Evolutionary conservation across 306 rosid species (phyloP), one percentile per base, ranked within the genome.

Genomic region (barrel medic (Medicago truncatula)): DNA sequence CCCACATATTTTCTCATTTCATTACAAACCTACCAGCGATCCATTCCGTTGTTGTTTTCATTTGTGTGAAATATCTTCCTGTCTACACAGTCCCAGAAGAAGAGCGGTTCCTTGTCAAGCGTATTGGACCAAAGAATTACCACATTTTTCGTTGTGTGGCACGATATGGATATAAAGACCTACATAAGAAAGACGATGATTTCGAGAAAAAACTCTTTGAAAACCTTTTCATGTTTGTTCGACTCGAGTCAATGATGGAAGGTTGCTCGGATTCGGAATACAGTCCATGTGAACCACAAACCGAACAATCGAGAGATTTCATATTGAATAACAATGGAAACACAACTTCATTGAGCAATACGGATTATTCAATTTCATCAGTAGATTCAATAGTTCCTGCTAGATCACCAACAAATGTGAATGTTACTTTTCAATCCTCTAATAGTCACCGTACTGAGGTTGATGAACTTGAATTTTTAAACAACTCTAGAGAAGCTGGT

Each of bases 121-220:
- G 98, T 20, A 95, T 95, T 0, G 98, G 98, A 39, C 96, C 97
- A 0, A 89, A 87, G 81, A 84, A 83, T 41, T 95, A 86, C 78
- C 97, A 92, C 85, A 95, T 95, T 86, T 95, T 95, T 77, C 92
- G 98, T 3, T 90, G 97, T 3, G 97, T 95, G 49, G 96, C 92
- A 0, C 88, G 98, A 36, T 95, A 95, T 38, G 98, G 98, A 79
- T 95, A 95, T 43, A 90, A 84, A 82, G 98, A 95, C 59, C 89
- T 89, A 72, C 97, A 92, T 38, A 89, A 86, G 81, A 95, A 86
- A 83, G 98, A 95, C 20, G 93, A 90, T 2, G 89, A 89, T 73
- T 95, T 95, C 60, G 98, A 95, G 92, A 85, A 82, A 38, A 95
- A 92, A 82, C 93, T 95, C 17, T 92, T 95, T 5, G 85, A 92